phyloP scores from a whole-genome alignment of 805 yeast species.

The Blastobotrys terrestris region DNA sequence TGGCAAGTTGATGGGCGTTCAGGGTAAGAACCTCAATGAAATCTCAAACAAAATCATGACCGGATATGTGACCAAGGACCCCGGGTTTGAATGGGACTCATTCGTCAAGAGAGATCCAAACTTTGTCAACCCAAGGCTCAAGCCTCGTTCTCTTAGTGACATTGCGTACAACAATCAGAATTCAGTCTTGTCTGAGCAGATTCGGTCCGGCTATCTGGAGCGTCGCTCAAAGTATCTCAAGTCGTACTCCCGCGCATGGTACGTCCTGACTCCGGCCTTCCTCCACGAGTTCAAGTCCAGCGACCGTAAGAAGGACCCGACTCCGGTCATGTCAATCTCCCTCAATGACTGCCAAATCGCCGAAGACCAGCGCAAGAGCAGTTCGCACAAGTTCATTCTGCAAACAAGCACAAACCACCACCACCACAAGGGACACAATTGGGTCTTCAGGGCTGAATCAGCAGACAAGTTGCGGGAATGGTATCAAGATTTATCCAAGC shows the following conservation, averaged over 20 bases:
- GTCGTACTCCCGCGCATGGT: slow-evolving; percentile 87
- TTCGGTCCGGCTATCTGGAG: slow-evolving; percentile 77
- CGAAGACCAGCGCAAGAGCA: slow-evolving; percentile 74
- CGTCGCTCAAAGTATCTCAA: slow-evolving; percentile 86
- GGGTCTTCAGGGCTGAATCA: slow-evolving; percentile 90
- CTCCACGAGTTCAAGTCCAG: slow-evolving; percentile 84
- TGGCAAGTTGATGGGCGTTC: slow-evolving; percentile 54
- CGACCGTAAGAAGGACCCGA: slow-evolving; percentile 74
- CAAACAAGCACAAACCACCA: slow-evolving; percentile 63
- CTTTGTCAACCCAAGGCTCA: slow-evolving; percentile 57
- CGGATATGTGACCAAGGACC: slow-evolving; percentile 71
- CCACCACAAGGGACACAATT: slow-evolving; percentile 62
- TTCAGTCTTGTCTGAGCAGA: slow-evolving; percentile 60
- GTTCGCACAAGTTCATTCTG: slow-evolving; percentile 70
- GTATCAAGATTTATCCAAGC: slow-evolving; percentile 69
- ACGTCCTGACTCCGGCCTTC: slow-evolving; percentile 81
- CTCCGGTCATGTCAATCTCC: slow-evolving; percentile 77
- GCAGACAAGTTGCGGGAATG: slow-evolving; percentile 75
- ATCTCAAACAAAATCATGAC: slow-evolving; percentile 67
- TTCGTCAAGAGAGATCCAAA: slow-evolving; percentile 67
- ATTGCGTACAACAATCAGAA: slow-evolving; percentile 61
- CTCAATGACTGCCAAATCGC: slow-evolving; percentile 74
- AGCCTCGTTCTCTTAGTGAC: slow-evolving; percentile 56
- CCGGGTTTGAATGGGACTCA: slow-evolving; percentile 83
- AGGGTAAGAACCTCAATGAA: slow-evolving; percentile 25